phyloP scores from a whole-genome alignment of 805 yeast species.

The Hanseniaspora lachancei region DNA sequence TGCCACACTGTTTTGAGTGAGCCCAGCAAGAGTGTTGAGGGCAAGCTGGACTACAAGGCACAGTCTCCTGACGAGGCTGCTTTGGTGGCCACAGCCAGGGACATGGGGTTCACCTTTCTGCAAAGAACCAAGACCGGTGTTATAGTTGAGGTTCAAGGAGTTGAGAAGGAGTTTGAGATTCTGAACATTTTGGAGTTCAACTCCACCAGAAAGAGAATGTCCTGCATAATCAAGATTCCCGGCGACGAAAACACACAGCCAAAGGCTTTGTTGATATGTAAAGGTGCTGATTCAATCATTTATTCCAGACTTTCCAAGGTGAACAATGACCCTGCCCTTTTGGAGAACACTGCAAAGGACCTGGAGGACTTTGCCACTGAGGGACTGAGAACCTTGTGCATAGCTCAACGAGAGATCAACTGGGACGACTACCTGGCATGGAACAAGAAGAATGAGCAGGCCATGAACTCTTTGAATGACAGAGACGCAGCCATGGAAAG shows the following conservation, averaged over 20 bases:
- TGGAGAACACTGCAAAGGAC: conserved; percentile 56
- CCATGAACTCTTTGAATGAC: conserved; percentile 48
- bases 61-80: conserved; percentile 87
- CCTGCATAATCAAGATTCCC: conserved; percentile 64
- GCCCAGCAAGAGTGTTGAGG: conserved; percentile 46
- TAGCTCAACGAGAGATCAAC: conserved; percentile 54
- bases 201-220: conserved; percentile 79
- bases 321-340: conserved; percentile 34
- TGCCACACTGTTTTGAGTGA: conserved; percentile 72
- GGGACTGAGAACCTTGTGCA: conserved; percentile 70
- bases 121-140: conserved; percentile 58
- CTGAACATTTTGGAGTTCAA: conserved; percentile 64
- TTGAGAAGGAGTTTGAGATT: conserved; percentile 54
- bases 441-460: conserved; percentile 49
- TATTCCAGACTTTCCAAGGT: conserved; percentile 42
- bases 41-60: conserved; percentile 47
- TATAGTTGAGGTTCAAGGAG: conserved; percentile 56
- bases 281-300: conserved; percentile 76
- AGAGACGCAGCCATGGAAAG: conserved; percentile 64
- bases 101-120: conserved; percentile 55
- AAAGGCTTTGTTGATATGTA: conserved; percentile 56
- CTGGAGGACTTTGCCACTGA: conserved; percentile 70
- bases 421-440: conserved; percentile 53
- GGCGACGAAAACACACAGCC: conserved; percentile 34
- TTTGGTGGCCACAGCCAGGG: conserved; percentile 67